Base-by-base conservation (phyloP, 352 stramenopile species). In the Phytophthora megakarya region DNA sequence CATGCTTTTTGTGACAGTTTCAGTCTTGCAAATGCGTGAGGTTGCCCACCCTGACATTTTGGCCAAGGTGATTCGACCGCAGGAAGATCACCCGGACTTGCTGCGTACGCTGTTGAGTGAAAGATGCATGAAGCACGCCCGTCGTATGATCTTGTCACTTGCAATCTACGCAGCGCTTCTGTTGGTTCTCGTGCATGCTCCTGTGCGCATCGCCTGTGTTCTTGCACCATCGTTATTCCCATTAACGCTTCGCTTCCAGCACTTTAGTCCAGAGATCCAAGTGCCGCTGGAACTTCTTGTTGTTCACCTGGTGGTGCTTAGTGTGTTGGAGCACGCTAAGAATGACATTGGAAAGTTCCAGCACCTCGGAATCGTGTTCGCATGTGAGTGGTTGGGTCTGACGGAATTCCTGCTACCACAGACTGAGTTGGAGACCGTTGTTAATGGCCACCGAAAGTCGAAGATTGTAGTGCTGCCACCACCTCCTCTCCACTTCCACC, bases 1-100 rank as follows among this genome's bases (percentile, higher is more conserved):
- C 63, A 99, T 99, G 97, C 83, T 99, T 11, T 92, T 98, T 42
- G 95, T 99, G 35, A 99, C 97, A 0, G 96, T 99, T 2, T 97
- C 93, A 13, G 89, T 98, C 13, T 75, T 98, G 12, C 94, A 98
- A 71, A 73, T 98, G 30, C 87, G 96, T 19, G 96, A 99, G 76
- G 94, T 99, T 28, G 77, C 95, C 15, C 96, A 99, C 58, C 96
- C 96, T 9, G 94, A 98, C 63, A 86, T 97, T 11, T 50, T 97
- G 15, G 84, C 86, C 26, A 93, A 90, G 56, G 72, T 89, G 13
- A 94, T 95, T 79, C 86, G 88, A n/a, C 88, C 88, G 6, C 97
- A 99, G 80, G 96, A 99, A 80, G 93, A 97, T 21, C 96, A 99
- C 57, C 95, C 96, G 9, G 97, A 99, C 72, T 73, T 99, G 33